A percentile compares a stretch with the other conserved stretches of the same genome.
Conservation (phyloP, 768 basidiomycete genomes). For the Mycena pura region DNA sequence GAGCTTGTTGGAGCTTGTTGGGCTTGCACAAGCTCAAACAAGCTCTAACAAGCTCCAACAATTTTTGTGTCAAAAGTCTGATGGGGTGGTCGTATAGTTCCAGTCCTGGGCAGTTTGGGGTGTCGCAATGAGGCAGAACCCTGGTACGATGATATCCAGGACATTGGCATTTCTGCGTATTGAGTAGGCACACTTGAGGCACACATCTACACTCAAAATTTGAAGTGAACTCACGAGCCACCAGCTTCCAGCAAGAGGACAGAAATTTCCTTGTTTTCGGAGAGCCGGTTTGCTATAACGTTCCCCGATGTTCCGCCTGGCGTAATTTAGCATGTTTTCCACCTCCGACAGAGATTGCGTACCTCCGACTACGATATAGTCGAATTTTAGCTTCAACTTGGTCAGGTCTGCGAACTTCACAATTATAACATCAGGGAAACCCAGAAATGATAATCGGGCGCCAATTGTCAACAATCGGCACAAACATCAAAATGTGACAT, state of each 20-base stretch:
- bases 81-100: conserved; percentile 39
- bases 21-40: no score
- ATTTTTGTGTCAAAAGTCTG: no score
- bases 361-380: conserved; percentile 34
- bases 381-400: neutral
- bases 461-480: no score
- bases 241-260: conserved; percentile 44
- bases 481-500: no score
- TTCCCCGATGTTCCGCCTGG: conserved; percentile 41
- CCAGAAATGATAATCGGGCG: no score
- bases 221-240: conserved; percentile 25
- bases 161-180: neutral
- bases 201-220: no score
- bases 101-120: conserved; percentile 30
- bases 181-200: no score
- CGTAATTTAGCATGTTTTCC: no score
- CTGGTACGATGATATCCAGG: conserved; percentile 9
- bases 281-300: conserved; percentile 41
- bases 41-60: no score
- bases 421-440: no score
- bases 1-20: no score
- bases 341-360: neutral
- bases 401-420: neutral
- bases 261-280: conserved; percentile 36
- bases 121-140: conserved; percentile 1